Conservation (phyloP, 1,284 basidiomycete genomes). For the Ceratobasidium sp. region DNA sequence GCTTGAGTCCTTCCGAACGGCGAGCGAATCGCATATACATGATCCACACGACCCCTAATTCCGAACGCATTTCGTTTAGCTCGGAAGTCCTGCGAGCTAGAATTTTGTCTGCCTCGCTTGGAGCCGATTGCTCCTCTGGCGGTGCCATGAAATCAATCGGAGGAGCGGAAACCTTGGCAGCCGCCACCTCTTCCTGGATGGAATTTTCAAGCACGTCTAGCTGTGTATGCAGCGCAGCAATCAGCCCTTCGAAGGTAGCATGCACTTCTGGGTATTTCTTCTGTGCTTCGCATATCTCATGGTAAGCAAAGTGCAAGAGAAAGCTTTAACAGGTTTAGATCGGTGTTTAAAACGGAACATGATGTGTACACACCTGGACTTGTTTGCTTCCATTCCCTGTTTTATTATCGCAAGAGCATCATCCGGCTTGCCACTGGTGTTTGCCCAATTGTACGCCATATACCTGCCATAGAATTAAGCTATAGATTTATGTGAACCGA, state of each 20-base stretch:
- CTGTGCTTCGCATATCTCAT: slow-evolving; percentile 81
- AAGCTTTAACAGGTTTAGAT: slow-evolving; percentile 67
- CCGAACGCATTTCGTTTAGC: slow-evolving; percentile 62
- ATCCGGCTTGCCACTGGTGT: slow-evolving; percentile 79
- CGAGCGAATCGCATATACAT: slow-evolving; percentile 95
- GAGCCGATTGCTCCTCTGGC: slow-evolving; percentile 40
- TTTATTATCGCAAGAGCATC: slow-evolving; percentile 87
- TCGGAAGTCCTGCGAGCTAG: slow-evolving; percentile 58
- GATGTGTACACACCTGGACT: slow-evolving; percentile 69
- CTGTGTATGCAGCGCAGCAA: slow-evolving; percentile 75
- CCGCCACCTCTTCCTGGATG: slow-evolving; percentile 53
- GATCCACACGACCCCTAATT: slow-evolving; percentile 68
- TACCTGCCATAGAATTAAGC: slow-evolving; percentile 68
- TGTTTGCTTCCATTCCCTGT: slow-evolving; percentile 89
- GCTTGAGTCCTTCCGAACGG: slow-evolving; percentile 85
- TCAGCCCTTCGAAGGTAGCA: slow-evolving; percentile 75
- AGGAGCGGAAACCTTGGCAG: slow-evolving; percentile 45
- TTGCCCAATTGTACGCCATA: slow-evolving; percentile 88
- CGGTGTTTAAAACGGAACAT: slow-evolving; percentile 7
- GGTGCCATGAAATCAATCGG: slow-evolving; percentile 32
- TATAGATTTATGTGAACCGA: neutral
- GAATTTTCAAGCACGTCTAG: slow-evolving; percentile 75
- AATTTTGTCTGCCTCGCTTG: slow-evolving; percentile 54
- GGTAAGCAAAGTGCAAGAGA: slow-evolving; percentile 88
- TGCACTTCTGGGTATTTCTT: slow-evolving; percentile 77